Conservation (phyloP, 345 rosid species). For the Microcos paniculata region DNA sequence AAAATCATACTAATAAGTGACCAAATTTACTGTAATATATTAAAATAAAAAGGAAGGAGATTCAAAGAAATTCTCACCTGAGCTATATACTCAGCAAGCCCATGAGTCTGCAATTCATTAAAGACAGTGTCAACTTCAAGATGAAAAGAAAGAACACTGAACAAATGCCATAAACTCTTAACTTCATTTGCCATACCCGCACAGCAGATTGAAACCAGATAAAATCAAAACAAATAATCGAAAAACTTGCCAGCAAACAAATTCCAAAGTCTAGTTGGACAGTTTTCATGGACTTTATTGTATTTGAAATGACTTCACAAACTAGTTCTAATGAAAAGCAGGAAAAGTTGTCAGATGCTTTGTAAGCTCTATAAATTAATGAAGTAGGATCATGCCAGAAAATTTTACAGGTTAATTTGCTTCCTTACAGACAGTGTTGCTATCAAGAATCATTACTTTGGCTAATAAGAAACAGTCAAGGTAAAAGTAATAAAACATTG, state of each 20-base stretch:
- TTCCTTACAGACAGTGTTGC: not conserved
- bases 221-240: not conserved
- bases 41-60: constrained; percentile 10
- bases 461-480: not conserved
- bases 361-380: not conserved
- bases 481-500: not conserved
- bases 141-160: not conserved
- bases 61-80: constrained; percentile 56
- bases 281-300: not conserved
- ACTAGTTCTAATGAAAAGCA: not conserved
- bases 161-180: not conserved
- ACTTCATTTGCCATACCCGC: not conserved
- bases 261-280: not conserved
- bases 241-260: not conserved
- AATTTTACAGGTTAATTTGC: not conserved
- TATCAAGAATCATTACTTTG: not conserved
- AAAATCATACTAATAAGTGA: not conserved
- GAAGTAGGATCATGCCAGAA: not conserved
- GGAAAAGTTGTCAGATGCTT: not conserved
- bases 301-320: not conserved
- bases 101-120: constrained; percentile 70
- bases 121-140: constrained; percentile 26
- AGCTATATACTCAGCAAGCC: constrained; percentile 98
- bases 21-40: not conserved
- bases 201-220: not conserved